Evolutionary conservation across 108 stramenopile species (phyloP).

Genomic region (Tribonema minus): DNA sequence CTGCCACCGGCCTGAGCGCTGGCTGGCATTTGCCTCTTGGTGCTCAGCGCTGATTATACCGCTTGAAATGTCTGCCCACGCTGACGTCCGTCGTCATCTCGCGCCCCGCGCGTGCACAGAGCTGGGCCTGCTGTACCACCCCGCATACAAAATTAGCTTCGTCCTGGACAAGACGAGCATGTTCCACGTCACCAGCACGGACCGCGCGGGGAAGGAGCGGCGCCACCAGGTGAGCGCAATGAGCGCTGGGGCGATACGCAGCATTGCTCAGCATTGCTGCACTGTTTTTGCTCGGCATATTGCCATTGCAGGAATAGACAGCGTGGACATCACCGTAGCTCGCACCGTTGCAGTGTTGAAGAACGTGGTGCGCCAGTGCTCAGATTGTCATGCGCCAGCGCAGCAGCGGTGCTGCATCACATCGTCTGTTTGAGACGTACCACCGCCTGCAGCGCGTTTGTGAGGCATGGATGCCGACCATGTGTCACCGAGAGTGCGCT

Average conservation of each 20-base stretch:
- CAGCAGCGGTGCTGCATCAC: neutral
- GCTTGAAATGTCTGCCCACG: no score
- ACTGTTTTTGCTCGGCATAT: neutral
- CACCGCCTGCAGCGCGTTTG: neutral
- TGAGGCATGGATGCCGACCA: neutral
- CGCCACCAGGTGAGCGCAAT: conserved; percentile 29
- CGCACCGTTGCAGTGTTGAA: neutral
- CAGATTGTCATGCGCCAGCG: neutral
- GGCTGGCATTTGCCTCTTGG: no score
- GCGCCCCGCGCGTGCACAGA: no score
- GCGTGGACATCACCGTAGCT: neutral
- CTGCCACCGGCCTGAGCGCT: no score
- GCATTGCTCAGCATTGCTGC: neutral
- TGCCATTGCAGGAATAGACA: neutral
- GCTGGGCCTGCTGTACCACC: no score
- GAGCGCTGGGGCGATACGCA: neutral
- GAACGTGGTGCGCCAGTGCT: neutral
- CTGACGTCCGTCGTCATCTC: no score
- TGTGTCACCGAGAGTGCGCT: neutral
- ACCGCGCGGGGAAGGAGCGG: conserved; percentile 53
- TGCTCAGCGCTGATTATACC: no score
- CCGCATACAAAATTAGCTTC: conserved; percentile 55
- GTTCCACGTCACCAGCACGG: conserved; percentile 74
- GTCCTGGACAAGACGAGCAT: conserved; percentile 91
- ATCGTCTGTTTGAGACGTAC: neutral